Conservation (phyloP, 148 eudicot genomes). For the Cornus florida region DNA sequence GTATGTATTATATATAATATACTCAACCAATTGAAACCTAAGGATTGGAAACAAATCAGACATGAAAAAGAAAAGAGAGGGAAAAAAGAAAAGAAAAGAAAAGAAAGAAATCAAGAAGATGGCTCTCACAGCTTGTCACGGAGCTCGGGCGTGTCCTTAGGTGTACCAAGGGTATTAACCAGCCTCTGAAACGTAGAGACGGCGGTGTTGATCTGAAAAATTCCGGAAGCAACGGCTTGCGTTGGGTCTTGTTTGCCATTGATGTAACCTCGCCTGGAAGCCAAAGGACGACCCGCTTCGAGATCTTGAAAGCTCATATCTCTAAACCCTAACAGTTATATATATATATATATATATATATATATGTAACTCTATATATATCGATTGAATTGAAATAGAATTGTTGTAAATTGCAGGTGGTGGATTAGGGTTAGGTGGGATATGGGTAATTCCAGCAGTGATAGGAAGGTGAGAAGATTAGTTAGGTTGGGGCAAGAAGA, state of each 20-base stretch:
- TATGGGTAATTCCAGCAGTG: neutral
- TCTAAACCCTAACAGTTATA: neutral
- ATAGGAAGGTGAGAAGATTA: neutral
- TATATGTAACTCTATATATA: too few species aligned
- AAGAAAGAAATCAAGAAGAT: neutral
- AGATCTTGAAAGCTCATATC: slow-evolving; percentile 77
- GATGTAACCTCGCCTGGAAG: slow-evolving; percentile 32
- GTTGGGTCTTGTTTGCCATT: slow-evolving; percentile 56
- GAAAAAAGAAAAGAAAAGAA: too few species aligned
- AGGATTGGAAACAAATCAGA: neutral
- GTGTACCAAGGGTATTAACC: slow-evolving; percentile 80
- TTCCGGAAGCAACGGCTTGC: slow-evolving; percentile 59
- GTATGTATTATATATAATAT: too few species aligned
- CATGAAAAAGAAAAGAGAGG: neutral
- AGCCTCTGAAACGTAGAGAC: slow-evolving; percentile 72
- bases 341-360: too few species aligned
- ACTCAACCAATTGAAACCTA: neutral
- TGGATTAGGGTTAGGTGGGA: neutral
- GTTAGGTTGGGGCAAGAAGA: neutral
- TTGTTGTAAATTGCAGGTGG: neutral
- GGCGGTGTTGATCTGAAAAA: slow-evolving; percentile 73
- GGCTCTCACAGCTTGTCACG: slow-evolving; percentile 65
- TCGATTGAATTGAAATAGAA: neutral
- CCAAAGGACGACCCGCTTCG: slow-evolving; percentile 53
- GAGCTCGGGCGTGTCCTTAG: slow-evolving; percentile 78